phyloP scores from a whole-genome alignment of 2,329 filamentous ascomycete genomes.

The Coniochaeta ligniaria region DNA sequence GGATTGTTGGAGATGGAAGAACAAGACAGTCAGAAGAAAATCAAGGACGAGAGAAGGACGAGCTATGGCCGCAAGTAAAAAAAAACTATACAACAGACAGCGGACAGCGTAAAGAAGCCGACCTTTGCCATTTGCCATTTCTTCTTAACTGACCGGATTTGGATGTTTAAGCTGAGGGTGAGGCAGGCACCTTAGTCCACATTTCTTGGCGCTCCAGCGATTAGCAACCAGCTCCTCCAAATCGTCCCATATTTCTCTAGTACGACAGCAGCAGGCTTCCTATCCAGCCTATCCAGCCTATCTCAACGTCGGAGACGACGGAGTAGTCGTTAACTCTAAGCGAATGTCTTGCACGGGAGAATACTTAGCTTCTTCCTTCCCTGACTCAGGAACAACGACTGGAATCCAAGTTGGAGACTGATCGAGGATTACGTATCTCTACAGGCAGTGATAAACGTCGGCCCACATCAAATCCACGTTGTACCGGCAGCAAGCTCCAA shows the following conservation, averaged over 20 bases:
- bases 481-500: not conserved
- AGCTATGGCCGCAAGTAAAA: not conserved
- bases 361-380: not conserved
- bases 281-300: too few relatives aligned
- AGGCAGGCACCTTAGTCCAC: not conserved
- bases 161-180: not conserved
- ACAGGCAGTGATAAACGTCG: not conserved
- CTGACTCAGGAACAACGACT: not conserved
- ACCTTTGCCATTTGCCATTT: not conserved
- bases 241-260: not conserved
- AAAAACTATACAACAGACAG: not conserved
- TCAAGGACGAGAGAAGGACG: not conserved
- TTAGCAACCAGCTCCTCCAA: not conserved
- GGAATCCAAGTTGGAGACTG: not conserved
- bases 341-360: not conserved
- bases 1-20: not conserved
- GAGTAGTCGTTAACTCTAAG: not conserved
- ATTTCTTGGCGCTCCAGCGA: not conserved
- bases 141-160: not conserved
- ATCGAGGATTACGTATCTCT: not conserved
- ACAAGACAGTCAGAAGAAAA: not conserved
- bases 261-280: too few relatives aligned
- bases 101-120: not conserved
- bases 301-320: too few relatives aligned
- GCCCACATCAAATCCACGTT: not conserved